Evolutionary conservation across 2,329 filamentous ascomycete species (phyloP).

Genomic region (Tolypocladium cylindrosporum): DNA sequence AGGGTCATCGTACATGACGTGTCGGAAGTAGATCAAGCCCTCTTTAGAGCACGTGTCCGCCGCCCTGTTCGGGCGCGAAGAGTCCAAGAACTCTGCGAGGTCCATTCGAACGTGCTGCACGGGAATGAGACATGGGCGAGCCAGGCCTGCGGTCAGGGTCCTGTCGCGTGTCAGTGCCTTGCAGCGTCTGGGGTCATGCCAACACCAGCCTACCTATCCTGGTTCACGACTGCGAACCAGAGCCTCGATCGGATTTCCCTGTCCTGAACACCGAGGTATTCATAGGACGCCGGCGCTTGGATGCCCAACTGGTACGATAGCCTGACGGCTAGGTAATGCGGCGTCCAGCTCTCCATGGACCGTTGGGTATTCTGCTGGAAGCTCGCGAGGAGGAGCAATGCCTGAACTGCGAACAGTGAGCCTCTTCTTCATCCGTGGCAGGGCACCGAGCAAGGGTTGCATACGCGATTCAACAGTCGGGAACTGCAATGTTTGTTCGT

Average conservation of each 20-base stretch:
- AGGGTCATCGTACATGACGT: conserved; percentile 6
- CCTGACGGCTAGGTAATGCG: conserved; percentile 20
- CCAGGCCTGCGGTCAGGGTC: conserved; percentile 11
- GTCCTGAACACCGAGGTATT: conserved; percentile 10
- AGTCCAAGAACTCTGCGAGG: conserved; percentile 1
- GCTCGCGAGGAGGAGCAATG: conserved; percentile 18
- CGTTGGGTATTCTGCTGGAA: conserved; percentile 25
- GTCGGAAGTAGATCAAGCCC: conserved; percentile 8
- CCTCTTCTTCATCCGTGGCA: neutral
- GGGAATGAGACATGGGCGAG: conserved; percentile 10
- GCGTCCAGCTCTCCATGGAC: conserved; percentile 20
- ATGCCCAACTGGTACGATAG: conserved; percentile 22
- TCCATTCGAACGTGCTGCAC: conserved; percentile 5
- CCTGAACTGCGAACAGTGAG: conserved; percentile 14
- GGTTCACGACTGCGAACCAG: conserved; percentile 21
- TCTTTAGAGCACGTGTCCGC: conserved; percentile 2
- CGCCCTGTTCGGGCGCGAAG: neutral
- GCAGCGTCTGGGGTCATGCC: too few relatives aligned
- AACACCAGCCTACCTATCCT: conserved; percentile 12
- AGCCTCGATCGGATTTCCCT: conserved; percentile 16
- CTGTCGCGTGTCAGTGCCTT: neutral
- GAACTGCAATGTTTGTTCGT: conserved; percentile 13
- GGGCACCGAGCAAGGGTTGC: neutral
- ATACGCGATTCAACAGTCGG: conserved; percentile 11
- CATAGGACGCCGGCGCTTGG: conserved; percentile 18